Conservation (phyloP, 2,329 filamentous ascomycete species). For the Mycosphaerella sp. region DNA sequence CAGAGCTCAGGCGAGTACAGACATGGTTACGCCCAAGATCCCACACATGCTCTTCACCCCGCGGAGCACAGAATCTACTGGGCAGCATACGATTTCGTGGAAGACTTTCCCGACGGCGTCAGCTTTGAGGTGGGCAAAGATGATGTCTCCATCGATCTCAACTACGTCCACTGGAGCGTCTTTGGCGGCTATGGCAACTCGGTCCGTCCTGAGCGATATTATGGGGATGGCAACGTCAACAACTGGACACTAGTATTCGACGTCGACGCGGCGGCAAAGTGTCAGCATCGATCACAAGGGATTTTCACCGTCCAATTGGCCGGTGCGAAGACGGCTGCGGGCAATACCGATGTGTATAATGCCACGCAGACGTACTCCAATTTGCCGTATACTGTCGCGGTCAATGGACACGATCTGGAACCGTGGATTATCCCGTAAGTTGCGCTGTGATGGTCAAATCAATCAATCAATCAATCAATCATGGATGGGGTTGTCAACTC, state of each 20-base stretch:
- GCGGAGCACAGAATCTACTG: conserved; percentile 59
- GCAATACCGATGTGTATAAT: conserved; percentile 57
- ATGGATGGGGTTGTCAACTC: neutral
- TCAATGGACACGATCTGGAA: conserved; percentile 43
- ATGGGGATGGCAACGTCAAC: conserved; percentile 46
- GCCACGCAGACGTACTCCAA: conserved; percentile 49
- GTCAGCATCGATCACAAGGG: conserved; percentile 40
- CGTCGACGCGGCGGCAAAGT: conserved; percentile 36
- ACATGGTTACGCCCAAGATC: conserved; percentile 50
- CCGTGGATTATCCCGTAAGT: conserved; percentile 54
- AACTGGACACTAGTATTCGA: conserved; percentile 57
- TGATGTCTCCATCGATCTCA: conserved; percentile 47
- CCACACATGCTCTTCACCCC: conserved; percentile 46
- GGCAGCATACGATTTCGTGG: conserved; percentile 53
- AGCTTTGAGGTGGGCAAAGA: conserved; percentile 52
- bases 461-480: too few relatives aligned
- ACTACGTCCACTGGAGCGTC: conserved; percentile 62
- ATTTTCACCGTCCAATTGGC: conserved; percentile 60
- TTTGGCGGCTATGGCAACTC: conserved; percentile 53
- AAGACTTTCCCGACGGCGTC: conserved; percentile 55
- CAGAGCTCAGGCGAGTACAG: conserved; percentile 56
- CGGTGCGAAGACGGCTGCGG: conserved; percentile 55
- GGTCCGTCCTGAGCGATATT: conserved; percentile 40
- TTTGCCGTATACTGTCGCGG: conserved; percentile 46
- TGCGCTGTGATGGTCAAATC: too few relatives aligned